Percentiles rank a stretch among this genome's conserved stretches.
Conservation (phyloP, 495 filamentous ascomycete genomes). For the Podospora bellae-mahoneyi region DNA sequence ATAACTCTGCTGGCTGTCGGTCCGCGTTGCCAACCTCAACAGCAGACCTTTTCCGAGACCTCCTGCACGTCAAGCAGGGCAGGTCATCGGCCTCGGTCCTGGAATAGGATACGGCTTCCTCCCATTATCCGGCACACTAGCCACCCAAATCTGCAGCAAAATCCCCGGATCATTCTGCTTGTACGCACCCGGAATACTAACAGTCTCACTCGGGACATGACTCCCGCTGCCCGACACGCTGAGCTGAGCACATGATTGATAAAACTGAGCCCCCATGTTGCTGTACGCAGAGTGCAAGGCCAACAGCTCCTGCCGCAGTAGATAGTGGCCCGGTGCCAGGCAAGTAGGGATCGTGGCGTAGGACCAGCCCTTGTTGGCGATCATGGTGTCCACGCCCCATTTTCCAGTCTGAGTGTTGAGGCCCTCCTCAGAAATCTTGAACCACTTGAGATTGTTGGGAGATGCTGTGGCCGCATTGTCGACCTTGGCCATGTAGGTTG, state of each 20-base stretch:
- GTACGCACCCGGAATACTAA: constrained; percentile 56
- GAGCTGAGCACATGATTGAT: constrained; percentile 54
- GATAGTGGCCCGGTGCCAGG: constrained; percentile 51
- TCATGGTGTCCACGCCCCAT: constrained; percentile 56
- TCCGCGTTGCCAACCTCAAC: too few species aligned
- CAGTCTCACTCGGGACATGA: constrained; percentile 42
- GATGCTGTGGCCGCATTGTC: constrained; percentile 44
- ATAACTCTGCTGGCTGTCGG: not conserved
- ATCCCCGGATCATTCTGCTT: constrained; percentile 51
- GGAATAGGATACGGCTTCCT: constrained; percentile 44
- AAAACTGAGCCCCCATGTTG: constrained; percentile 52
- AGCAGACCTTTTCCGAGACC: too few species aligned
- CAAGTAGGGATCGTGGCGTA: constrained; percentile 47
- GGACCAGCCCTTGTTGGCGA: constrained; percentile 45
- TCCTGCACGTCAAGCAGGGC: constrained; percentile 14
- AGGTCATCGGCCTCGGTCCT: constrained; percentile 43
- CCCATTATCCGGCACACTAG: constrained; percentile 43
- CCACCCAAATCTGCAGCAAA: constrained; percentile 52
- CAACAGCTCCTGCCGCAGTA: constrained; percentile 52
- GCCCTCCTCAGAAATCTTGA: constrained; percentile 51
- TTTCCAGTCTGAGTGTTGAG: constrained; percentile 44
- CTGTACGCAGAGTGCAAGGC: constrained; percentile 49
- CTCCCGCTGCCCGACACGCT: constrained; percentile 47
- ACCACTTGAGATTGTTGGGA: constrained; percentile 44
- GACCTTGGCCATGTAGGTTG: constrained; percentile 54